Evolutionary conservation across 495 filamentous ascomycete species (phyloP).

Genomic region (Aspergillus conjunctus): DNA sequence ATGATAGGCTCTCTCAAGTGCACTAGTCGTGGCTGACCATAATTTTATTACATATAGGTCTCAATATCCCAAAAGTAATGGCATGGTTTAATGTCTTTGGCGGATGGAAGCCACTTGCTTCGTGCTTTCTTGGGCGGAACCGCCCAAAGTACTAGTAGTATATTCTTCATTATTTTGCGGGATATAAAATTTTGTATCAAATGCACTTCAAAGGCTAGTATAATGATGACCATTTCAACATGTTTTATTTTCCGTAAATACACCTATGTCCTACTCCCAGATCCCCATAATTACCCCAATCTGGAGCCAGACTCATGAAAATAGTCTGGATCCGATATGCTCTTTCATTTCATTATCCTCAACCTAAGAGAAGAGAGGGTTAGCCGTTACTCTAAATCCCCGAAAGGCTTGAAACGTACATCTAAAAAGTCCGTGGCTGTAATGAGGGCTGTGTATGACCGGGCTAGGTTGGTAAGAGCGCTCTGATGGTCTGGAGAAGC

Average conservation of each 20-base stretch:
- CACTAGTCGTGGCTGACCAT: no score
- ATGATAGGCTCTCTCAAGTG: no score
- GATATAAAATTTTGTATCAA: no score
- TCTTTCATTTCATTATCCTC: constrained; percentile 47
- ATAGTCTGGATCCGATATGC: constrained; percentile 33
- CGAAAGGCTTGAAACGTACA: constrained; percentile 41
- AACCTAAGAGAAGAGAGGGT: constrained; percentile 30
- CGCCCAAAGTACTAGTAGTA: neutral
- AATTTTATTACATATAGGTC: no score
- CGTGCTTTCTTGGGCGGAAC: no score
- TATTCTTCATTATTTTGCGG: neutral
- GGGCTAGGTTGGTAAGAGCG: constrained; percentile 56
- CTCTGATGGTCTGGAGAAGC: constrained; percentile 40
- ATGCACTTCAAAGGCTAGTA: neutral
- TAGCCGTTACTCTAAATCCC: neutral
- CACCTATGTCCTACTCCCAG: constrained; percentile 7
- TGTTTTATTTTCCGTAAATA: constrained; percentile 23
- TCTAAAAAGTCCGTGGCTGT: constrained; percentile 62
- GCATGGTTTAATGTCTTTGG: neutral
- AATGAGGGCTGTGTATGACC: constrained; percentile 62
- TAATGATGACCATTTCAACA: constrained; percentile 11
- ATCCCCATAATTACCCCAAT: constrained; percentile 1
- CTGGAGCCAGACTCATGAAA: constrained; percentile 37
- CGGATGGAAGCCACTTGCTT: neutral
- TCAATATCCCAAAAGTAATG: no score